These are phyloP conservation scores for Heliamphora pulchella DNA, from an alignment of 179 eudicot species.

Conservation along the genomic window DNA sequence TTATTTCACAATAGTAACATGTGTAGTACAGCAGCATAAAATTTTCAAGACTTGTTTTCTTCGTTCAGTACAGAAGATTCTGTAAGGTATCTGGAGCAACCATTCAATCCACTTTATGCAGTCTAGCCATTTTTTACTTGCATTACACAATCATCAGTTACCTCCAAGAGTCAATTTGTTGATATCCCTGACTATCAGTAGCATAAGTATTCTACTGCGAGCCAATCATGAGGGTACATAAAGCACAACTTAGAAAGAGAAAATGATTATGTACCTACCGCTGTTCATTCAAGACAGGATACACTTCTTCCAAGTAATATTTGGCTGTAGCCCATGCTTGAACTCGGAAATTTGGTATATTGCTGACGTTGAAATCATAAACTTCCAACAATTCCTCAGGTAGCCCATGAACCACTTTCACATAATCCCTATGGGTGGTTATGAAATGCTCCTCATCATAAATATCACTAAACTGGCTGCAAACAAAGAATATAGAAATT, in stretches of 20 bases:
- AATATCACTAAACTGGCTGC: constrained; percentile 68
- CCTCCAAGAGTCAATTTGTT: background rate
- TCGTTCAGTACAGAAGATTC: background rate
- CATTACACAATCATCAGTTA: background rate
- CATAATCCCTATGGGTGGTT: constrained; percentile 38
- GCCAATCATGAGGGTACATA: constrained; percentile 1
- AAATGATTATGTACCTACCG: constrained; percentile 35
- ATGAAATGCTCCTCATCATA: constrained; percentile 67
- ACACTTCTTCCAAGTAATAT: constrained; percentile 55
- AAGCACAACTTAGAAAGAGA: constrained; percentile 7
- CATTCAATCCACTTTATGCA: background rate
- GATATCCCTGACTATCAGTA: background rate
- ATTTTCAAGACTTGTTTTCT: background rate
- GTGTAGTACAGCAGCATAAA: no score
- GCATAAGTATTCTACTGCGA: background rate
- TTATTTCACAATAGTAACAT: no score
- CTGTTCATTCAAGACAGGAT: constrained; percentile 53
- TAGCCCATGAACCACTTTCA: constrained; percentile 41
- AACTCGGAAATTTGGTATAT: constrained; percentile 48
- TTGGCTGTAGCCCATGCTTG: constrained; percentile 73
- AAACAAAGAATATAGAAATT: constrained; percentile 1
- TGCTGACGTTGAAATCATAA: constrained; percentile 48
- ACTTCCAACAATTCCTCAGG: constrained; percentile 50
- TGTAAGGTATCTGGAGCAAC: background rate
- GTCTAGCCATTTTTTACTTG: no score